These are phyloP conservation scores for Moricandia moricandioides DNA, from an alignment of 345 rosid species.

Conservation along the genomic window DNA sequence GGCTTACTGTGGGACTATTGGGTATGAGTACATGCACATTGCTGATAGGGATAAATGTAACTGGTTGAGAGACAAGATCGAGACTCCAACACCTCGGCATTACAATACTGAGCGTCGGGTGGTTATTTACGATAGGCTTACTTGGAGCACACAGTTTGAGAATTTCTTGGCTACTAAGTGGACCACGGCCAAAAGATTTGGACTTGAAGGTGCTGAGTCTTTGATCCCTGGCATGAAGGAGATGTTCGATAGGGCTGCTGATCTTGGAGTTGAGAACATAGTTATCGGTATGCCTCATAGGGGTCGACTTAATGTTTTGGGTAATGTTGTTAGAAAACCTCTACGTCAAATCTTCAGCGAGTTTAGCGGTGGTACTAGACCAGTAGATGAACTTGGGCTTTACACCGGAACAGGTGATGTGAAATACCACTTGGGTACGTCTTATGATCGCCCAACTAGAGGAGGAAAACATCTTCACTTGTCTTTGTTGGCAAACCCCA, in stretches of 20 bases:
- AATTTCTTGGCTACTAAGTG: constrained; percentile 84
- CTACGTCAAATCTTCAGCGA: constrained; percentile 78
- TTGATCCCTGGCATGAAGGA: constrained; percentile 89
- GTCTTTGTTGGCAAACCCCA: constrained; percentile 84
- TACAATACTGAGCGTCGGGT: constrained; percentile 64
- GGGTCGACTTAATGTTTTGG: constrained; percentile 76
- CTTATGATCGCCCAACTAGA: constrained; percentile 85
- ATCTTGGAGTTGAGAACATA: constrained; percentile 81
- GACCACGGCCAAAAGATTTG: constrained; percentile 86
- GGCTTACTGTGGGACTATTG: constrained; percentile 82
- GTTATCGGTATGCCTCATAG: constrained; percentile 83
- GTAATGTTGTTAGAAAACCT: constrained; percentile 79
- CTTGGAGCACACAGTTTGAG: constrained; percentile 84
- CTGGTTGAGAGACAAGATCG: constrained; percentile 86
- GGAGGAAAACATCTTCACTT: constrained; percentile 84
- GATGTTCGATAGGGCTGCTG: constrained; percentile 76
- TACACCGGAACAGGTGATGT: constrained; percentile 89
- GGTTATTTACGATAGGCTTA: constrained; percentile 77
- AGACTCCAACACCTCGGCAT: constrained; percentile 72
- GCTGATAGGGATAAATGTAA: constrained; percentile 77
- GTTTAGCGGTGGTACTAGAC: constrained; percentile 78
- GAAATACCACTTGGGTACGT: constrained; percentile 81
- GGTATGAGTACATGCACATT: constrained; percentile 82
- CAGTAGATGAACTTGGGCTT: constrained; percentile 74
- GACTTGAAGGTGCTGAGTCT: constrained; percentile 92